Percentiles rank a stretch among this genome's conserved stretches.
These are phyloP conservation scores for Penicillium aurantiogriseum DNA, from an alignment of 2,329 filamentous ascomycete species.

Conservation along the genomic window DNA sequence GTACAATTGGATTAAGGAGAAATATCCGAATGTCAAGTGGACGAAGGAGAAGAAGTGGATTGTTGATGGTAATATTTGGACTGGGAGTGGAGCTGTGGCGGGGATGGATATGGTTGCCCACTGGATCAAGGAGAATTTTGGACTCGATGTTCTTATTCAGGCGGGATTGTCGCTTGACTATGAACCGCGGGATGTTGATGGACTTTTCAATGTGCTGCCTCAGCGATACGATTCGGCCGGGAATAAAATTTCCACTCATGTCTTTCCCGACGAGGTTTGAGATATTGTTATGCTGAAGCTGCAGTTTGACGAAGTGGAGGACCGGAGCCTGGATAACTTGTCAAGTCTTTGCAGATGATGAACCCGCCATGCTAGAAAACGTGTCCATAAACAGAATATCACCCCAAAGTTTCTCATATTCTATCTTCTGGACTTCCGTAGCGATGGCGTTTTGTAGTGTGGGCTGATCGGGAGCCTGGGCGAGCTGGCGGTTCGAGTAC, in stretches of 20 bases:
- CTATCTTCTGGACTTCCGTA: constrained; percentile 9
- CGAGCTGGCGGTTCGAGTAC: constrained; percentile 8
- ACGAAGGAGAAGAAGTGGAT: constrained; percentile 47
- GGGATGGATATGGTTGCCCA: constrained; percentile 49
- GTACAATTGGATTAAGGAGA: background rate
- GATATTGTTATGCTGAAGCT: background rate
- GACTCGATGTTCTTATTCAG: constrained; percentile 23
- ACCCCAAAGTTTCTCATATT: constrained; percentile 7
- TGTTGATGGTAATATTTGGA: constrained; percentile 50
- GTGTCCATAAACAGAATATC: constrained; percentile 8
- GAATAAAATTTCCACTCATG: constrained; percentile 31
- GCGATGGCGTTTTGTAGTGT: background rate
- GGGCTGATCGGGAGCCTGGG: constrained; percentile 4
- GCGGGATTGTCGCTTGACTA: background rate
- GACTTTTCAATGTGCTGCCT: constrained; percentile 28
- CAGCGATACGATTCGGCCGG: constrained; percentile 30
- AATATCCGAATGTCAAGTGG: background rate
- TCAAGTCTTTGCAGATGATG: constrained; percentile 1
- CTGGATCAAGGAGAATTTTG: constrained; percentile 41
- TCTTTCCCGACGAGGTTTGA: constrained; percentile 14
- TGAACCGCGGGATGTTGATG: constrained; percentile 27
- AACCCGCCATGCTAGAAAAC: constrained; percentile 1
- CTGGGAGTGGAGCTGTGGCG: constrained; percentile 46
- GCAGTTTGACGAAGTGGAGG: background rate
- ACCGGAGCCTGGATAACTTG: background rate